Evolutionary conservation across 768 basidiomycete species (phyloP).

Genomic region (Pleurotus cornucopiae): DNA sequence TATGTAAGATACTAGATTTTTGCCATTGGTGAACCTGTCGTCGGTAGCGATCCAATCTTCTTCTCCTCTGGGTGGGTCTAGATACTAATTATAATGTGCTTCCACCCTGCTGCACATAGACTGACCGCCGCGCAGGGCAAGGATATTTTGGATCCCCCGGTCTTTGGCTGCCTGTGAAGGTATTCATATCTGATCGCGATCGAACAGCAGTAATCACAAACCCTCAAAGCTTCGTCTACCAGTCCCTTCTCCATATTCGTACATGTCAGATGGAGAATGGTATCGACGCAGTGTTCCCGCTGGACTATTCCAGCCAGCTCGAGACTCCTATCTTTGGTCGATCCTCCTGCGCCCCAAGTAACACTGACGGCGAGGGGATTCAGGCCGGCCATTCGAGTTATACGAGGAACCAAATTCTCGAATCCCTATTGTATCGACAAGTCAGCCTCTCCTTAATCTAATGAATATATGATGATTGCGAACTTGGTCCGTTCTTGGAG

Average conservation of each 20-base stretch:
- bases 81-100: background rate
- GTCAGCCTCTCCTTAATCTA: background rate
- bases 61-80: conserved; percentile 91
- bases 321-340: conserved; percentile 81
- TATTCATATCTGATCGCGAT: conserved; percentile 6
- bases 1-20: conserved; percentile 92
- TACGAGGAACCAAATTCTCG: conserved; percentile 85
- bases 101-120: background rate
- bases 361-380: conserved; percentile 84
- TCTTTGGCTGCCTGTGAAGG: conserved; percentile 64
- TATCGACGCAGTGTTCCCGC: conserved; percentile 72
- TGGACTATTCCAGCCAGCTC: conserved; percentile 82
- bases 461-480: background rate
- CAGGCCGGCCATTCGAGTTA: conserved; percentile 73
- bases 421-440: conserved; percentile 57
- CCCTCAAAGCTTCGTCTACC: conserved; percentile 82
- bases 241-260: conserved; percentile 92
- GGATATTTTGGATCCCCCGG: conserved; percentile 80
- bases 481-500: conserved; percentile 89
- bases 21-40: conserved; percentile 76
- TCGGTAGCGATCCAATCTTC: conserved; percentile 91
- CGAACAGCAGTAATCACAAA: conserved; percentile 27
- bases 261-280: conserved; percentile 92
- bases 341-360: conserved; percentile 98
- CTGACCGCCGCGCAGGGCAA: conserved; percentile 89